Evolutionary conservation across 164 flowering plant species (phyloP).

Genomic region (Magnolia sinica): DNA sequence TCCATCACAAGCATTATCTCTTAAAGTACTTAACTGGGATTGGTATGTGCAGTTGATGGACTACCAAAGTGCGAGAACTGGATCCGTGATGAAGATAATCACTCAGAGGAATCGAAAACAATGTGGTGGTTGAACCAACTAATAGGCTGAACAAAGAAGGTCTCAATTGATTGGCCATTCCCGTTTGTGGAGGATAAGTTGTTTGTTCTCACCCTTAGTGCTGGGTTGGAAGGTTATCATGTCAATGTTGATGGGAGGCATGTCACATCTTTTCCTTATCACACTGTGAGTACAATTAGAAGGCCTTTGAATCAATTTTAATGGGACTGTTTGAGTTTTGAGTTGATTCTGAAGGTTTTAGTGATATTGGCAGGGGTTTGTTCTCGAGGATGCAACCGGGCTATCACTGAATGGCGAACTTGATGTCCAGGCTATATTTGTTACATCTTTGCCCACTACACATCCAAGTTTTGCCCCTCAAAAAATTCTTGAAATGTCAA

Average conservation of each 20-base stretch:
- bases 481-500: constrained; percentile 63
- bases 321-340: neutral
- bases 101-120: constrained; percentile 61
- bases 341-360: constrained; percentile 4
- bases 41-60: constrained; percentile 67
- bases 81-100: constrained; percentile 72
- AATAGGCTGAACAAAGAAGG: constrained; percentile 70
- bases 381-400: constrained; percentile 97
- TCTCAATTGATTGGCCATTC: constrained; percentile 73
- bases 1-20: no score
- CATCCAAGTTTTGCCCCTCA: constrained; percentile 91
- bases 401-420: constrained; percentile 72
- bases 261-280: constrained; percentile 83
- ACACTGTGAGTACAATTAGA: constrained; percentile 59
- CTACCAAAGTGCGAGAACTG: constrained; percentile 90
- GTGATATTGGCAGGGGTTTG: constrained; percentile 55
- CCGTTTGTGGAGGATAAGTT: constrained; percentile 79
- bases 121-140: constrained; percentile 86
- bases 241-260: constrained; percentile 88
- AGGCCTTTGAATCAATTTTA: neutral
- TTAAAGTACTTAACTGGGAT: neutral
- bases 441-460: constrained; percentile 77
- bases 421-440: constrained; percentile 72
- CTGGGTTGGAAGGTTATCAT: constrained; percentile 95
- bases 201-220: constrained; percentile 85